Evolutionary conservation across 2,329 filamentous ascomycete species (phyloP).

Genomic region (Hypoxylon sp.): DNA sequence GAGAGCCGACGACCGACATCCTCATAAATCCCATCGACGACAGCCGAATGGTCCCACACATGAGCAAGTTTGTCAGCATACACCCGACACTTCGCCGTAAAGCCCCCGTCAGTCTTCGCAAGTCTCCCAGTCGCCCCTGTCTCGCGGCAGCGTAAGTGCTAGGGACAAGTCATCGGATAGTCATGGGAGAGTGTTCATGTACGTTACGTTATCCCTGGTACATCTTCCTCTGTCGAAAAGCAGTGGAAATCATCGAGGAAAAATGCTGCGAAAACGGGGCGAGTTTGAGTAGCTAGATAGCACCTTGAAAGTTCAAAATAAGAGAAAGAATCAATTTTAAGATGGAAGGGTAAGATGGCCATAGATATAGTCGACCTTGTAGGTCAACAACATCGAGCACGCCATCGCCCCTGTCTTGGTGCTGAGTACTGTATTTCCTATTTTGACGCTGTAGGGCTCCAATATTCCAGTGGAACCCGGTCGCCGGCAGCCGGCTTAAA

Average conservation of each 20-base stretch:
- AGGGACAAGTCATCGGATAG: slow-evolving; percentile 1
- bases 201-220: slow-evolving; percentile 3
- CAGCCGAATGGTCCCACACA: slow-evolving; percentile 22
- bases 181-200: slow-evolving; percentile 8
- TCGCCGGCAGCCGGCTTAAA: slow-evolving; percentile 1
- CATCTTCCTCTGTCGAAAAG: slow-evolving; percentile 13
- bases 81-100: slow-evolving; percentile 8
- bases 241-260: slow-evolving; percentile 7
- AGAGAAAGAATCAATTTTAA: slow-evolving; percentile 8
- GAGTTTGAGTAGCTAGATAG: slow-evolving; percentile 14
- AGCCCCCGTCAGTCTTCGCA: slow-evolving; percentile 17
- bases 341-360: slow-evolving; percentile 25
- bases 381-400: slow-evolving; percentile 39
- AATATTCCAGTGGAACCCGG: slow-evolving; percentile 13
- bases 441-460: slow-evolving; percentile 19
- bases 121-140: slow-evolving; percentile 24
- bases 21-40: slow-evolving; percentile 11
- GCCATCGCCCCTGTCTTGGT: slow-evolving; percentile 38
- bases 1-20: slow-evolving; percentile 28
- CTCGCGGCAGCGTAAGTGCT: not conserved
- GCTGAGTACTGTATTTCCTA: slow-evolving; percentile 10
- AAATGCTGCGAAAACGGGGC: slow-evolving; percentile 31
- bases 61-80: slow-evolving; percentile 37
- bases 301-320: slow-evolving; percentile 9
- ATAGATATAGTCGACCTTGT: slow-evolving; percentile 37